Conservation (phyloP, 1,284 basidiomycete species). For the Amylostereum areolatum region DNA sequence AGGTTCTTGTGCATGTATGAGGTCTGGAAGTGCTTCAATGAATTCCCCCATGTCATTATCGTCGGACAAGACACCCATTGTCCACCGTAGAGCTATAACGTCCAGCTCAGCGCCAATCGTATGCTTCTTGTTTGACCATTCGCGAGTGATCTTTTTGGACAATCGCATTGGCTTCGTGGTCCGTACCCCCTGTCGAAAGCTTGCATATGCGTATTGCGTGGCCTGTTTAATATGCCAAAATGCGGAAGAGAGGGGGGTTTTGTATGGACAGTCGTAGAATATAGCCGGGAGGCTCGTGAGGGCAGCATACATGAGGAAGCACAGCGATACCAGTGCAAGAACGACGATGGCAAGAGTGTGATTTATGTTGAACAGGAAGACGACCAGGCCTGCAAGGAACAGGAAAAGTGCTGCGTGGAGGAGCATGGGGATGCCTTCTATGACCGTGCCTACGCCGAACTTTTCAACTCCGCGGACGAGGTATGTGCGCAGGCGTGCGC, state of each 20-base stretch:
- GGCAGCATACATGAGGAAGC: not conserved
- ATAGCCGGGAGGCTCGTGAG: constrained; percentile 4
- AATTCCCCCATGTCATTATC: no score
- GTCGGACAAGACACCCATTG: no score
- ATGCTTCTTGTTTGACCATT: no score
- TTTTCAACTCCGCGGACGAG: constrained; percentile 1
- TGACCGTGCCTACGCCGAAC: not conserved
- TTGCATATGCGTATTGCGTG: no score
- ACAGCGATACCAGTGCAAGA: not conserved
- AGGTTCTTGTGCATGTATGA: no score
- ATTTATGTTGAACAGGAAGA: constrained; percentile 7
- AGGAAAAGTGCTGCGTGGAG: constrained; percentile 4
- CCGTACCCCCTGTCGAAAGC: no score
- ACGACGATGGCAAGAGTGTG: not conserved
- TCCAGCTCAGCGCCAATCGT: no score
- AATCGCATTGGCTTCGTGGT: no score
- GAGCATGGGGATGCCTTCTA: constrained; percentile 3
- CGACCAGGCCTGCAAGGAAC: constrained; percentile 6
- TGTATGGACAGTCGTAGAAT: constrained; percentile 3
- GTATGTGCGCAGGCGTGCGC: constrained; percentile 2
- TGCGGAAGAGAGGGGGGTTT: constrained; percentile 5
- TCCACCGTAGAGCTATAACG: no score
- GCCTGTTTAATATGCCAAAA: not conserved
- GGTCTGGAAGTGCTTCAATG: no score
- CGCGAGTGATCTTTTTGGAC: no score